Conservation (phyloP, 2,329 filamentous ascomycete species). For the Albifimbria verrucaria region DNA sequence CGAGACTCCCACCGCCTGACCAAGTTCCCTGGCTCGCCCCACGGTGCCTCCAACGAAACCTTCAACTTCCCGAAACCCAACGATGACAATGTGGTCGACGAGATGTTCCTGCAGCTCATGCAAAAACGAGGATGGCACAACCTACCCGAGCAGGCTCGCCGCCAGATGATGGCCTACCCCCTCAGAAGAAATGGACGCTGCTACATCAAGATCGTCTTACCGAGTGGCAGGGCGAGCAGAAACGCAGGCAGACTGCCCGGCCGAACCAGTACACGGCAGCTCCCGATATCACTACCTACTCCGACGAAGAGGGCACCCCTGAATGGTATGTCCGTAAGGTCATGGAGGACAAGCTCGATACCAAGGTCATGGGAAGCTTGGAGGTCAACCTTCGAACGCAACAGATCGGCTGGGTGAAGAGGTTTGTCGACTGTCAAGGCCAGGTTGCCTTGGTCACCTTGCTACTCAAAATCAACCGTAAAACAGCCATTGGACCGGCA, state of each 20-base stretch:
- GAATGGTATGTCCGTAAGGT: slow-evolving; percentile 98
- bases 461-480: slow-evolving; percentile 88
- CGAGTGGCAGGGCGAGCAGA: slow-evolving; percentile 93
- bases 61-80: slow-evolving; percentile 69
- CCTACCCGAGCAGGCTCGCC: slow-evolving; percentile 85
- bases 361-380: slow-evolving; percentile 87
- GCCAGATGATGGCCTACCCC: slow-evolving; percentile 97
- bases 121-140: slow-evolving; percentile 98
- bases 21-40: slow-evolving; percentile 42
- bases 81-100: slow-evolving; percentile 80
- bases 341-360: slow-evolving; percentile 90
- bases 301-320: slow-evolving; percentile 91
- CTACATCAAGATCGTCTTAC: slow-evolving; percentile 92
- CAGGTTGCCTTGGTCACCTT: slow-evolving; percentile 95
- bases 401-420: slow-evolving; percentile 95
- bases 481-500: slow-evolving; percentile 70
- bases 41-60: slow-evolving; percentile 40
- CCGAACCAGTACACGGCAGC: slow-evolving; percentile 64
- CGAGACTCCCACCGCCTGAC: slow-evolving; percentile 57
- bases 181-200: slow-evolving; percentile 95
- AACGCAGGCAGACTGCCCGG: slow-evolving; percentile 72
- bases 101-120: slow-evolving; percentile 92
- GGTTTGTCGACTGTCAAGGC: slow-evolving; percentile 95
- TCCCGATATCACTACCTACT: slow-evolving; percentile 68
- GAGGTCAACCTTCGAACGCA: slow-evolving; percentile 94